Conservation (phyloP, 257 asterid species). For the Solanum appendiculatum region DNA sequence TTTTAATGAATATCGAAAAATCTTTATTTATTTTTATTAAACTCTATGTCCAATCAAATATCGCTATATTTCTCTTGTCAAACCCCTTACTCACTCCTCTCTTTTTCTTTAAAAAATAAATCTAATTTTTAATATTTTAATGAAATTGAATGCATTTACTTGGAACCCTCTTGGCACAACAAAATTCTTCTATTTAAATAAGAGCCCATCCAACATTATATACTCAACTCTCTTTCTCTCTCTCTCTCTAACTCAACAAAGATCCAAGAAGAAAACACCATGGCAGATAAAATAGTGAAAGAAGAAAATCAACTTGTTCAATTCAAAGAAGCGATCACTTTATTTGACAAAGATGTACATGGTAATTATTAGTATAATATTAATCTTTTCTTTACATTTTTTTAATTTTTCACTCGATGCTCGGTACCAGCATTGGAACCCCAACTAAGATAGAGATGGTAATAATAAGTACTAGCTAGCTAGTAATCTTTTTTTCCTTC, state of each 20-base stretch:
- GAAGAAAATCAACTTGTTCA: slow-evolving; percentile 33
- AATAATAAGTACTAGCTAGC: background rate
- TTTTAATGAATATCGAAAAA: background rate
- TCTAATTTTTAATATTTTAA: background rate
- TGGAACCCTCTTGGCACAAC: slow-evolving; percentile 16
- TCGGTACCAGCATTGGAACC: background rate
- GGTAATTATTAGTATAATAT: slow-evolving; percentile 1
- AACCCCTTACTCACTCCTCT: background rate
- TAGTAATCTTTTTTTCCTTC: background rate
- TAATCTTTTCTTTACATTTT: background rate
- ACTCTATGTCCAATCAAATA: background rate
- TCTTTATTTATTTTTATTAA: background rate
- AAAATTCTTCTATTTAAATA: slow-evolving; percentile 20
- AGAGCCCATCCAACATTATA: slow-evolving; percentile 25
- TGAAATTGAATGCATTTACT: background rate
- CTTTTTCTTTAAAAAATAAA: background rate
- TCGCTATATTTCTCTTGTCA: background rate
- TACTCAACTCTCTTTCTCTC: slow-evolving; percentile 19
- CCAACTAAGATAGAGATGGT: background rate
- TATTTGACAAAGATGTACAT: slow-evolving; percentile 40
- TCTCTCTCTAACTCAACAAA: background rate
- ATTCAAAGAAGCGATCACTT: slow-evolving; percentile 36
- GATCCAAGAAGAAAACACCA: background rate
- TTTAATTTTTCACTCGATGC: background rate
- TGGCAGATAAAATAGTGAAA: slow-evolving; percentile 21